phyloP scores from a whole-genome alignment of 306 rosid species.

The Trichosanthes truncata region DNA sequence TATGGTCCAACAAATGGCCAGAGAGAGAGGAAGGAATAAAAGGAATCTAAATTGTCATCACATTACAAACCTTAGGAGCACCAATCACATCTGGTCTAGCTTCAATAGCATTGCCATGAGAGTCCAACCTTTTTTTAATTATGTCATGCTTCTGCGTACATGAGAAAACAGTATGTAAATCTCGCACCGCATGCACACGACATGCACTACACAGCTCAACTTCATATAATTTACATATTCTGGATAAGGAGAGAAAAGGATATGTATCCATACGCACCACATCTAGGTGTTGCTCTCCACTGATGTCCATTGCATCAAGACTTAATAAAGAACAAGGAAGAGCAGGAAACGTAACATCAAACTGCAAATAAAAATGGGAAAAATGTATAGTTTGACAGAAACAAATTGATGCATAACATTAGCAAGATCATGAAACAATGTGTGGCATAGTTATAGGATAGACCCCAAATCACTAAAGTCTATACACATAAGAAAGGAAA shows the following conservation, averaged over 20 bases:
- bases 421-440: not conserved
- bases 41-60: not conserved
- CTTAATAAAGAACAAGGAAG: conserved; percentile 90
- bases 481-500: too few species aligned
- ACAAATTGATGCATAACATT: not conserved
- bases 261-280: conserved; percentile 45
- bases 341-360: conserved; percentile 94
- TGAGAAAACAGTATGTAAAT: not conserved
- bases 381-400: not conserved
- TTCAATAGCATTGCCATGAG: conserved; percentile 86
- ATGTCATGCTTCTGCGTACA: conserved; percentile 74
- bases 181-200: not conserved
- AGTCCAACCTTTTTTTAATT: conserved; percentile 79
- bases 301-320: conserved; percentile 96
- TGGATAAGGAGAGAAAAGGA: not conserved
- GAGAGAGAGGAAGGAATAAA: not conserved
- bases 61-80: conserved; percentile 60
- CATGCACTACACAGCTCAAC: not conserved
- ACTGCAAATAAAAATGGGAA: conserved; percentile 41
- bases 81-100: conserved; percentile 86
- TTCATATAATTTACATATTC: not conserved
- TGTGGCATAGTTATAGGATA: not conserved
- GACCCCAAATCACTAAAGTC: too few species aligned
- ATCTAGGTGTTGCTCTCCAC: conserved; percentile 97
- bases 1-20: not conserved